Conservation (phyloP, 441 rosid genomes). For the Jatropha multifida region DNA sequence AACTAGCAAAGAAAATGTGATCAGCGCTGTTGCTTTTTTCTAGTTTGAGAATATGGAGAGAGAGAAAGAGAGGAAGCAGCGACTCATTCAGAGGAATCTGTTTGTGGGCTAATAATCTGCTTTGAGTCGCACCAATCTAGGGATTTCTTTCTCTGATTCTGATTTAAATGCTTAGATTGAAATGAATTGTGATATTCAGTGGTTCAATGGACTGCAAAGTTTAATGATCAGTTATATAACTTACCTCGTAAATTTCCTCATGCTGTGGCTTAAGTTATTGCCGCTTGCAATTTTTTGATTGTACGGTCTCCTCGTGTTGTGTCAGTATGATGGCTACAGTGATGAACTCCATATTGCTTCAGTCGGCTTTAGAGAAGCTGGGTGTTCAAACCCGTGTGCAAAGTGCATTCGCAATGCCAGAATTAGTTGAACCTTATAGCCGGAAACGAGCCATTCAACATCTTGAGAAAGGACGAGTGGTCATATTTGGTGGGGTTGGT, state of each 20-base stretch:
- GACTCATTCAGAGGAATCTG: not conserved
- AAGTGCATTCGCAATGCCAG: conserved; percentile 64
- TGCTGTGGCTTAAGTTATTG: conserved; percentile 7
- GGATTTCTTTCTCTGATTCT: not conserved
- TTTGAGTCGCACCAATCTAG: not conserved
- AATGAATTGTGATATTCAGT: not conserved
- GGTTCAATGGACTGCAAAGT: not conserved
- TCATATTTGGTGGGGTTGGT: conserved; percentile 86
- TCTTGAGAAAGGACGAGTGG: conserved; percentile 96
- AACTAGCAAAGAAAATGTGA: not conserved
- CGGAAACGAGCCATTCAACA: conserved; percentile 75
- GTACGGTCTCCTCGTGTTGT: conserved; percentile 14
- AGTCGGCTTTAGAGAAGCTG: conserved; percentile 78
- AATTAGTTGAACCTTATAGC: conserved; percentile 82
- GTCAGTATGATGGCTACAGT: conserved; percentile 90
- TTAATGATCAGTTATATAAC: not conserved
- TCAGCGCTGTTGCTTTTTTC: not conserved
- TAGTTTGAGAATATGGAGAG: not conserved
- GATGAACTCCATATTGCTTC: conserved; percentile 86
- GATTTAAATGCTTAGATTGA: not conserved
- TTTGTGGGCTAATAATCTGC: not conserved
- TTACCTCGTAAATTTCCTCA: not conserved
- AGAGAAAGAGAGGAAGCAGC: not conserved
- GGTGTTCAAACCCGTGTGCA: conserved; percentile 78
- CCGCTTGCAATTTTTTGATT: conserved; percentile 19